Evolutionary conservation across 2,329 filamentous ascomycete species (phyloP).

Genomic region (Aspergillus hiratsukae): DNA sequence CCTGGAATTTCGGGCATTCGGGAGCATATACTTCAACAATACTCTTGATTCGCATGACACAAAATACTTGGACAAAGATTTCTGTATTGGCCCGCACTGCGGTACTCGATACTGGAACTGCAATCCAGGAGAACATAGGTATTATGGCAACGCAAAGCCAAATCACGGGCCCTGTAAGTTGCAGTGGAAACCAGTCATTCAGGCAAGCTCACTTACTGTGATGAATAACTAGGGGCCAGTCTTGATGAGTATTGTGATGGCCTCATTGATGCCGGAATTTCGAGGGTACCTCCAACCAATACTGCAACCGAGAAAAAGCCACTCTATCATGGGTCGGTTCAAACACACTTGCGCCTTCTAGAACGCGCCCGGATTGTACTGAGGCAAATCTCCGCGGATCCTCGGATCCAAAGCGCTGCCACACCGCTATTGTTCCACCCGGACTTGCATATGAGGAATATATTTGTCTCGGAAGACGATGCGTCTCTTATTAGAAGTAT

Average conservation of each 20-base stretch:
- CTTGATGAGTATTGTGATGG: slow-evolving; percentile 32
- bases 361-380: slow-evolving; percentile 25
- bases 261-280: slow-evolving; percentile 37
- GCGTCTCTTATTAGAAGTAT: slow-evolving; percentile 35
- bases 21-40: slow-evolving; percentile 32
- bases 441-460: slow-evolving; percentile 41
- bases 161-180: slow-evolving; percentile 40
- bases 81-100: slow-evolving; percentile 31
- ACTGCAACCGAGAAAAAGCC: slow-evolving; percentile 16
- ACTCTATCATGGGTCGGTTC: slow-evolving; percentile 33
- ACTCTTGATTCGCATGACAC: slow-evolving; percentile 9
- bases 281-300: slow-evolving; percentile 28
- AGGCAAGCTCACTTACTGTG: slow-evolving; percentile 7
- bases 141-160: slow-evolving; percentile 26
- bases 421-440: slow-evolving; percentile 35
- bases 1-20: slow-evolving; percentile 33
- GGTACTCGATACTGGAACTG: slow-evolving; percentile 22
- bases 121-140: slow-evolving; percentile 18
- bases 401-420: slow-evolving; percentile 24
- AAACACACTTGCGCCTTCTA: slow-evolving; percentile 32
- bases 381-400: slow-evolving; percentile 23
- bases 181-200: background rate
- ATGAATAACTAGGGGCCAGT: slow-evolving; percentile 27
- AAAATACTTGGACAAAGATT: slow-evolving; percentile 20
- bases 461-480: slow-evolving; percentile 39